These are phyloP conservation scores for Fusarium sp. DNA, from an alignment of 2,329 filamentous ascomycete species.

Conservation along the genomic window DNA sequence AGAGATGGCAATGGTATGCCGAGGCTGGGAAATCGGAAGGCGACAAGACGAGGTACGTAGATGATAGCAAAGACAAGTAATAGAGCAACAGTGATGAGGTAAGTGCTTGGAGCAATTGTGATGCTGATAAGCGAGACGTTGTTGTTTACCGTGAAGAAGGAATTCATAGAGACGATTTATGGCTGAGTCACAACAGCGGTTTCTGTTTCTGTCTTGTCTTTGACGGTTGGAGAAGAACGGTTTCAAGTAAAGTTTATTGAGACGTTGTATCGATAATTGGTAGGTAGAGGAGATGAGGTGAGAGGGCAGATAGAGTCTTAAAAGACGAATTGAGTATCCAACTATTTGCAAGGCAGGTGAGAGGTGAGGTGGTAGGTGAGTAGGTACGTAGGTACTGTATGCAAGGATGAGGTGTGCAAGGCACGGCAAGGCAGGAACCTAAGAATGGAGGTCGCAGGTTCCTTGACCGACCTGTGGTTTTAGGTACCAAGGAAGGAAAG, in stretches of 20 bases:
- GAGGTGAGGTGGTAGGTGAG: not conserved
- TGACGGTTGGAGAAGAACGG: not conserved
- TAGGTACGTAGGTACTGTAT: not conserved
- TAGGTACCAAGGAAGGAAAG: constrained; percentile 10
- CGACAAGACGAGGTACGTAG: constrained; percentile 56
- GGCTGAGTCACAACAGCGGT: constrained; percentile 19
- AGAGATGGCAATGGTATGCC: constrained; percentile 50
- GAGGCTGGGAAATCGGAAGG: constrained; percentile 50
- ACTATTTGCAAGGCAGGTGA: constrained; percentile 10
- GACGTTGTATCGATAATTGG: constrained; percentile 3
- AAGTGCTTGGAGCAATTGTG: constrained; percentile 68
- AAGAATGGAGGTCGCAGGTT: constrained; percentile 16
- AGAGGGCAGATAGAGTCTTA: constrained; percentile 25
- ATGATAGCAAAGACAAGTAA: constrained; percentile 63
- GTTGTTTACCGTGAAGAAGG: constrained; percentile 70
- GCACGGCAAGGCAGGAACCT: not conserved
- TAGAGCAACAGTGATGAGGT: constrained; percentile 63
- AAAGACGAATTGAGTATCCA: constrained; percentile 17
- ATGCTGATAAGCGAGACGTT: constrained; percentile 71
- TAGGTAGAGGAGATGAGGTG: constrained; percentile 4
- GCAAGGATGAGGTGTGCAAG: constrained; percentile 32
- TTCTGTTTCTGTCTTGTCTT: constrained; percentile 13
- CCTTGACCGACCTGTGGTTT: constrained; percentile 24
- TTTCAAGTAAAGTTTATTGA: constrained; percentile 16
- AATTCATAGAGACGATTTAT: constrained; percentile 61